Evolutionary conservation across 805 yeast species (phyloP).

Genomic region (Candida chauliodis): DNA sequence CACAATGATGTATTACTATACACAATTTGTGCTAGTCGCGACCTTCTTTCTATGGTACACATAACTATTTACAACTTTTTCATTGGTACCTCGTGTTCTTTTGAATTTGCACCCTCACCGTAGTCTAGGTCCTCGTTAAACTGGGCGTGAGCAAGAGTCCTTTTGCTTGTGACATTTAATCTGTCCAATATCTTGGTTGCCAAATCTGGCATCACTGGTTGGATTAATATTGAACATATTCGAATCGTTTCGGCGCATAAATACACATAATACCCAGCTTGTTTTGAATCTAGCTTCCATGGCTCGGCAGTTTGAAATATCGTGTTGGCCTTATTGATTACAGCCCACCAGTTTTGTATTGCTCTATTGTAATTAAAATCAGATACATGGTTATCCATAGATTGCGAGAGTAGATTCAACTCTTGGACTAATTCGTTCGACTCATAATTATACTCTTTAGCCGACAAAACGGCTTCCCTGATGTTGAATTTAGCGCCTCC

Average conservation of each 20-base stretch:
- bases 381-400: conserved; percentile 42
- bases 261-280: conserved; percentile 52
- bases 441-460: conserved; percentile 18
- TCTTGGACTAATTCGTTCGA: conserved; percentile 21
- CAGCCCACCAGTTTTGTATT: conserved; percentile 54
- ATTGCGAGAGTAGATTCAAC: conserved; percentile 31
- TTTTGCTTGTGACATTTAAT: conserved; percentile 48
- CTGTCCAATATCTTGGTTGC: conserved; percentile 56
- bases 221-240: conserved; percentile 59
- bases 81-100: conserved; percentile 49
- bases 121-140: conserved; percentile 60
- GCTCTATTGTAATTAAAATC: conserved; percentile 55
- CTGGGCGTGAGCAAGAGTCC: conserved; percentile 43
- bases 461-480: conserved; percentile 35
- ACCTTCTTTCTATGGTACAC: too few relatives aligned
- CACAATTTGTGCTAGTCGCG: too few relatives aligned
- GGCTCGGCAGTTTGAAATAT: conserved; percentile 72
- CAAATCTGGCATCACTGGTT: conserved; percentile 71
- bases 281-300: conserved; percentile 44
- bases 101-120: conserved; percentile 52
- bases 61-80: conserved; percentile 20
- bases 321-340: conserved; percentile 57
- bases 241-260: conserved; percentile 70
- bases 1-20: too few relatives aligned
- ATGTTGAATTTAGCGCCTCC: conserved; percentile 69